phyloP scores from a whole-genome alignment of 495 filamentous ascomycete species.

The Lentithecium fluviatile region DNA sequence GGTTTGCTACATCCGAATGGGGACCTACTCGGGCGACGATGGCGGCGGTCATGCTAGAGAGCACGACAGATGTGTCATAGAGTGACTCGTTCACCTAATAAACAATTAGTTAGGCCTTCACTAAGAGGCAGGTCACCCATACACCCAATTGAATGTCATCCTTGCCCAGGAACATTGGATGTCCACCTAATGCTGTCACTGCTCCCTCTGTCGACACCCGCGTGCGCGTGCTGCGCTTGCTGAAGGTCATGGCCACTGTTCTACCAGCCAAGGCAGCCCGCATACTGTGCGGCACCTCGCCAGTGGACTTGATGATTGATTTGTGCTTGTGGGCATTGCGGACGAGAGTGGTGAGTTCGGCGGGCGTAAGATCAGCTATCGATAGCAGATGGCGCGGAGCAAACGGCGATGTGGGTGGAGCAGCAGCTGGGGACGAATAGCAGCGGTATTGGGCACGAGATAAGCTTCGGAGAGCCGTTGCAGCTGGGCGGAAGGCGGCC shows the following conservation, averaged over 20 bases:
- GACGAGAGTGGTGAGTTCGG: constrained; percentile 78
- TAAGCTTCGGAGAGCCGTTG: constrained; percentile 28
- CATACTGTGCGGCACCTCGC: constrained; percentile 58
- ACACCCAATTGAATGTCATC: constrained; percentile 95
- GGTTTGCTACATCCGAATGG: constrained; percentile 74
- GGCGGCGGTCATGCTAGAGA: constrained; percentile 87
- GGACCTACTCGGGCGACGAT: constrained; percentile 86
- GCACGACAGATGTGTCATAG: constrained; percentile 81
- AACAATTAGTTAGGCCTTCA: neutral
- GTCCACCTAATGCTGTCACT: constrained; percentile 76
- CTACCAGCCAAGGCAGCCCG: constrained; percentile 62
- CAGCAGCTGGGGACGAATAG: constrained; percentile 22
- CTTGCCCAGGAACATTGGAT: constrained; percentile 93
- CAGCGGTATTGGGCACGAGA: constrained; percentile 20
- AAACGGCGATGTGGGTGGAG: constrained; percentile 39
- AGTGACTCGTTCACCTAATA: constrained; percentile 79
- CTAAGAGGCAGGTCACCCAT: constrained; percentile 1
- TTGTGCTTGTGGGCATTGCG: constrained; percentile 78
- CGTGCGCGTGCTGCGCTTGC: constrained; percentile 88
- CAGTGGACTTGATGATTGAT: constrained; percentile 66
- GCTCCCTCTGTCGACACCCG: constrained; percentile 90
- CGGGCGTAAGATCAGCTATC: constrained; percentile 76
- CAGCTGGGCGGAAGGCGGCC: constrained; percentile 25
- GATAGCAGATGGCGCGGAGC: constrained; percentile 72
- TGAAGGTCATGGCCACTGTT: constrained; percentile 94